phyloP scores from a whole-genome alignment of 192 early-diverging fungal genomes.

The Kappamyces sp. region DNA sequence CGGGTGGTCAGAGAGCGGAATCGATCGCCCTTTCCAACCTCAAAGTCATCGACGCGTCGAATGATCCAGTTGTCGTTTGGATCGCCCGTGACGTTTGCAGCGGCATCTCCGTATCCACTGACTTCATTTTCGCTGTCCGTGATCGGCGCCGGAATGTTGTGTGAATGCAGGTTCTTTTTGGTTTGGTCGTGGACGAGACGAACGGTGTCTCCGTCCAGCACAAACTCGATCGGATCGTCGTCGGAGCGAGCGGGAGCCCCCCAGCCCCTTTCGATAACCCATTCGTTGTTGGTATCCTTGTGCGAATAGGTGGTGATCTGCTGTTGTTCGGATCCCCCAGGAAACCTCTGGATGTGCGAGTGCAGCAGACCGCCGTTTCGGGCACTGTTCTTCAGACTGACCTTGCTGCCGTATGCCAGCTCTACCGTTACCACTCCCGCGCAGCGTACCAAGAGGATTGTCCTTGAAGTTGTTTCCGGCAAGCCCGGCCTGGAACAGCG shows the following conservation, averaged over 20 bases:
- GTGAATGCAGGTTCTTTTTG: constrained; percentile 77
- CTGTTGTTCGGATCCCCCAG: constrained; percentile 86
- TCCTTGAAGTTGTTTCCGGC: constrained; percentile 68
- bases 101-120: constrained; percentile 73
- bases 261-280: constrained; percentile 67
- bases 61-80: constrained; percentile 87
- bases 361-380: constrained; percentile 88
- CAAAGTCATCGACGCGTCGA: constrained; percentile 65
- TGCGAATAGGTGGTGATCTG: constrained; percentile 93
- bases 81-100: constrained; percentile 47
- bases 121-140: constrained; percentile 80
- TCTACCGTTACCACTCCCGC: constrained; percentile 45
- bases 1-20: constrained; percentile 73
- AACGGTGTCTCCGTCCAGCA: constrained; percentile 74
- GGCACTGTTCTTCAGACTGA: constrained; percentile 77
- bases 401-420: constrained; percentile 82
- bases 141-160: constrained; percentile 68
- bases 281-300: constrained; percentile 91
- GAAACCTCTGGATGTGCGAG: constrained; percentile 84
- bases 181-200: constrained; percentile 74
- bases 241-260: constrained; percentile 32
- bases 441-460: constrained; percentile 70
- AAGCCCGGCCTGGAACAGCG: constrained; percentile 92
- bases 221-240: constrained; percentile 40
- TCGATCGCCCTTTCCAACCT: constrained; percentile 31